These are phyloP conservation scores for Alternaria metachromatica DNA, from an alignment of 2,329 filamentous ascomycete genomes.

Conservation along the genomic window DNA sequence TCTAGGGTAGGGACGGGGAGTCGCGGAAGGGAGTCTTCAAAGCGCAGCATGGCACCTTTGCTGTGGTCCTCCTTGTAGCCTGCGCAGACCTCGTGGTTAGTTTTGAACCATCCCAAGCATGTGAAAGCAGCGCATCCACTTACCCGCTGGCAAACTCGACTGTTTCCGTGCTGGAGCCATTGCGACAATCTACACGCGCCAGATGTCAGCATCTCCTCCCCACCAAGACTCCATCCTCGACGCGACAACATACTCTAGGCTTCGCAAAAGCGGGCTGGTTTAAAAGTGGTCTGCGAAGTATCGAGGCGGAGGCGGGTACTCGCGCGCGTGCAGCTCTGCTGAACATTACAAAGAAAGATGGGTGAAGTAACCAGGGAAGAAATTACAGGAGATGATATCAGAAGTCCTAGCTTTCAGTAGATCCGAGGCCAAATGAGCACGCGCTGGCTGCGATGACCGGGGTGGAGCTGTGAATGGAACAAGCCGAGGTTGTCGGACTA, in stretches of 20 bases:
- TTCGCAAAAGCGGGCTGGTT: constrained; percentile 27
- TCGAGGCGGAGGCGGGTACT: constrained; percentile 47
- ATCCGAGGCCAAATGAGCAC: constrained; percentile 31
- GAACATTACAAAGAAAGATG: constrained; percentile 44
- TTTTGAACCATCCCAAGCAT: constrained; percentile 14
- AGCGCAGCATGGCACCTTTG: constrained; percentile 82
- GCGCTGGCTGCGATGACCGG: constrained; percentile 25
- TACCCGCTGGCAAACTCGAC: constrained; percentile 56
- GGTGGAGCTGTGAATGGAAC: constrained; percentile 19
- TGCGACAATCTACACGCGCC: constrained; percentile 34
- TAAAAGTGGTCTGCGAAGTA: constrained; percentile 43
- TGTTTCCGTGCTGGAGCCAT: constrained; percentile 51
- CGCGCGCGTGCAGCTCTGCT: constrained; percentile 50
- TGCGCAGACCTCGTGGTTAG: constrained; percentile 40
- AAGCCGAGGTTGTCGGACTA: constrained; percentile 16
- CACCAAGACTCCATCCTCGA: neutral
- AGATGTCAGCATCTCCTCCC: constrained; percentile 14
- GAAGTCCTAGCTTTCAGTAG: constrained; percentile 23
- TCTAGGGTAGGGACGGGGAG: constrained; percentile 83
- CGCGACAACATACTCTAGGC: constrained; percentile 38
- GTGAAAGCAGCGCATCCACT: constrained; percentile 26
- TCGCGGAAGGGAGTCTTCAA: constrained; percentile 81
- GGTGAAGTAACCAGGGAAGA: constrained; percentile 10
- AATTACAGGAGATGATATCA: constrained; percentile 16
- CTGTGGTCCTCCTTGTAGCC: constrained; percentile 81